Conservation (phyloP, 2,329 filamentous ascomycete genomes). For the Fusarium tuaranense region DNA sequence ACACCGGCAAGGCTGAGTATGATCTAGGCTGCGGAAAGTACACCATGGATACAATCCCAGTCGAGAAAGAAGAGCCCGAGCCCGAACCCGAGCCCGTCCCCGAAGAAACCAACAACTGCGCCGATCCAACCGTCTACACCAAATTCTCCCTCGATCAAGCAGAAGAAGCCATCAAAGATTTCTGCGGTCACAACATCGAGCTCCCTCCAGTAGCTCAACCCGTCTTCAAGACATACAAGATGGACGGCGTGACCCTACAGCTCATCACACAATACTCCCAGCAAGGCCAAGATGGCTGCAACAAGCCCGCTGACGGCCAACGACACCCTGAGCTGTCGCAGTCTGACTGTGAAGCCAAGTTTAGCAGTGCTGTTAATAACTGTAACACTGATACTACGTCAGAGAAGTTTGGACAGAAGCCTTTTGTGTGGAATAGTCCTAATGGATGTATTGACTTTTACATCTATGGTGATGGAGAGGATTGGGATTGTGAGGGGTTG, state of each 20-base stretch:
- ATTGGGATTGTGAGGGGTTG: conserved; percentile 3
- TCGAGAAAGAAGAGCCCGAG: neutral
- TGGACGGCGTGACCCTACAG: neutral
- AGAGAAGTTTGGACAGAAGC: conserved; percentile 4
- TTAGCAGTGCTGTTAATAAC: conserved; percentile 3
- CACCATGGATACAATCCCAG: neutral
- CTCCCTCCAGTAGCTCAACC: neutral
- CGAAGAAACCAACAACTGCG: conserved; percentile 5
- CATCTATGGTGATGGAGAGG: conserved; percentile 4
- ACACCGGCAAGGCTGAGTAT: neutral
- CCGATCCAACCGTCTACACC: conserved; percentile 8
- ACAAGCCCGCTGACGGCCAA: neutral
- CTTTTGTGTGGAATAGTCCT: conserved; percentile 12
- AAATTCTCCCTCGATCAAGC: conserved; percentile 6
- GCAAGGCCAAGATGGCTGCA: neutral
- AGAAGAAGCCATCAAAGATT: neutral
- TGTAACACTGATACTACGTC: conserved; percentile 2
- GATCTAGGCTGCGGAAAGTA: neutral
- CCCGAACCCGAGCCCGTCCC: neutral
- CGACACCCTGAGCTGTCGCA: neutral
- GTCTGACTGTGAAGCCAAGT: neutral
- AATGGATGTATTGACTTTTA: conserved; percentile 12
- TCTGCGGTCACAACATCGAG: neutral
- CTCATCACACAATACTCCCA: neutral
- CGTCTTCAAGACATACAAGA: conserved; percentile 1